Evolutionary conservation across 768 basidiomycete species (phyloP), one percentile per base, ranked within the genome.

Genomic region (Tricholoma terreum): DNA sequence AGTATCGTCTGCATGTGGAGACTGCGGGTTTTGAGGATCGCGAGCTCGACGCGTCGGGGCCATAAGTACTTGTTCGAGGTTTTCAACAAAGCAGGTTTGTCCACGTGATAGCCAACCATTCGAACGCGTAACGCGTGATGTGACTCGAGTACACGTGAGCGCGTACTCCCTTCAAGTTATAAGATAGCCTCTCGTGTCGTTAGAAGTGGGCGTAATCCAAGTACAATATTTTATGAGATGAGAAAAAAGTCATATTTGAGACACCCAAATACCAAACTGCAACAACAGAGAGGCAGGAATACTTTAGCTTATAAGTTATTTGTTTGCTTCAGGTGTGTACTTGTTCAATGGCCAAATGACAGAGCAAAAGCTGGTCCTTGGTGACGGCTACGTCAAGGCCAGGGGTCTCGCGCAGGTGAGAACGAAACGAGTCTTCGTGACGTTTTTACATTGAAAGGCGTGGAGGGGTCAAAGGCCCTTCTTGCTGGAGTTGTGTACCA

Each of bases 271-370:
- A n/a, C n/a, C n/a, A n/a, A n/a, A n/a, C n/a, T n/a, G n/a, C n/a
- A n/a, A n/a, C n/a, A n/a, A n/a, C n/a, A n/a, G n/a, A n/a, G n/a
- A n/a, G n/a, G n/a, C n/a, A n/a, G n/a, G n/a, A n/a, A n/a, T n/a
- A n/a, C n/a, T n/a, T n/a, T n/a, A n/a, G n/a, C n/a, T n/a, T n/a
- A n/a, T n/a, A n/a, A n/a, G n/a, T n/a, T n/a, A n/a, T n/a, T n/a
- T n/a, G n/a, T n/a, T n/a, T n/a, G n/a, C n/a, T n/a, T n/a, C n/a
- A n/a, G n/a, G n/a, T n/a, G n/a, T n/a, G n/a, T n/a, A 88, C 92
- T 85, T 98, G 96, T 38, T 96, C 96, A 67, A 96, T 97, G 60
- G 96, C 94, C 62, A 99, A 79, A 82, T 98, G 96, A 75, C 97
- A 99, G 83, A 83, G 78, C 59, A 98, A 72, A 31, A 99, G 82